Evolutionary conservation across 1,284 basidiomycete species (phyloP), one percentile per base, ranked within the genome.

Genomic region (Psilocybe mexicana): DNA sequence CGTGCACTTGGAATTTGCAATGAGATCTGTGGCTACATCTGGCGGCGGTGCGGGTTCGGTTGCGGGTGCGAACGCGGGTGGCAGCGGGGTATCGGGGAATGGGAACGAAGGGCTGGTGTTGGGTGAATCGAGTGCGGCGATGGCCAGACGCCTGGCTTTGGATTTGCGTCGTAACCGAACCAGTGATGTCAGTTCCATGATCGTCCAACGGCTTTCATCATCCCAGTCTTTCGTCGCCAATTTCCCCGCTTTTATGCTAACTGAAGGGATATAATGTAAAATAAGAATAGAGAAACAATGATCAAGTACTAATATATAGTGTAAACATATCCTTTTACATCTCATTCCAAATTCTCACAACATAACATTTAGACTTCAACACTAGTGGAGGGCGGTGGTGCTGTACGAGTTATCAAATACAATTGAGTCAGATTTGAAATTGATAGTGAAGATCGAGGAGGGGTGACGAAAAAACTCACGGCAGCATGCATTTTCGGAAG

Each of bases 401-500:
- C 84, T 74, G 52, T 40, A 28, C 40, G 14, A 48, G 46, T 10
- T 18, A 45, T 48, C 52, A 54, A 28, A 35, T 55, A 43, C 43
- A 57, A 57, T 53, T 43, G 23, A 59, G 47, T 33, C 50, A 46
- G 38, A 55, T 50, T 55, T 59, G 57, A 18, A 52, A 59, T 52
- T 40, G 30, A 47, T 52, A 43, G 52, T 43, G 35, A 43, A 33
- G 40, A 56, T 35, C 30, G n/a, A 35, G 47, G 30, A 33, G 30
- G 1, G 30, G 30, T 33, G 30, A 33, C 30, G 5, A 33, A 4
- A 26, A 23, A 33, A 84, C 90, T 77, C 70, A 92, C 90, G 90
- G 71, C 90, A 93, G 70, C 90, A 92, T 1, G 88, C 82, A 63
- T 90, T 86, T 67, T 90, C 86, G 46, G 74, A 73, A 18, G 87